Conservation (phyloP, 306 rosid species). For the Cajanus cajan region DNA sequence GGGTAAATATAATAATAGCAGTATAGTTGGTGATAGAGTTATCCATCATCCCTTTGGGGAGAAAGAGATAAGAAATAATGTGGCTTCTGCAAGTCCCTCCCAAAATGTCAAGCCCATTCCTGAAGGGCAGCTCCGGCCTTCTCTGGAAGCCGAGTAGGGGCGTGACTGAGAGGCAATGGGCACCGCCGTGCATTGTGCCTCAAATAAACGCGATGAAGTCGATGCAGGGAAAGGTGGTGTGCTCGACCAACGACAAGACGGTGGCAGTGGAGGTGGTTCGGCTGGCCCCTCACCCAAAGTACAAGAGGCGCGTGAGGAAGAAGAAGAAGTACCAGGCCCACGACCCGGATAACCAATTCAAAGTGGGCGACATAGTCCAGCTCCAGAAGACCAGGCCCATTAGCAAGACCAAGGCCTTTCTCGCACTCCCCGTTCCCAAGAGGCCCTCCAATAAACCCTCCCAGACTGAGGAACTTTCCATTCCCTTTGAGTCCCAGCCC, state of each 20-base stretch:
- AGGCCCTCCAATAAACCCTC: conserved; percentile 25
- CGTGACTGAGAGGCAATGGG: background rate
- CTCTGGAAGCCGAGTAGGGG: conserved; percentile 46
- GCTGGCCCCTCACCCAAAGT: conserved; percentile 82
- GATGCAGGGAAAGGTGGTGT: conserved; percentile 77
- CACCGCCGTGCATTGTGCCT: background rate
- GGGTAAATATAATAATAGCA: background rate
- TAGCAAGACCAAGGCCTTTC: conserved; percentile 84
- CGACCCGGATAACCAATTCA: conserved; percentile 81
- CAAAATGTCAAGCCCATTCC: conserved; percentile 59
- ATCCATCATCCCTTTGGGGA: background rate
- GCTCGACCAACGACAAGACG: conserved; percentile 75
- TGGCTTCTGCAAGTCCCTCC: conserved; percentile 67
- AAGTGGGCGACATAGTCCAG: conserved; percentile 79
- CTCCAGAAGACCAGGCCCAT: conserved; percentile 75
- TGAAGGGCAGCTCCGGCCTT: conserved; percentile 53
- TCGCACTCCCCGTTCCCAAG: conserved; percentile 55
- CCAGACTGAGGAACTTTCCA: conserved; percentile 43
- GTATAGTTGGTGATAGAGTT: background rate
- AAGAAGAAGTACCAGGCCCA: conserved; percentile 99
- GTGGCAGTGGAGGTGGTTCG: conserved; percentile 85
- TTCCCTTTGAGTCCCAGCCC: conserved; percentile 67
- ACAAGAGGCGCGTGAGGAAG: conserved; percentile 83
- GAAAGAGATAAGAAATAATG: conserved; percentile 32
- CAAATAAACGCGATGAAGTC: conserved; percentile 55